Conservation (phyloP, 192 early-diverging fungal genomes). For the Chytriomyces sp. region DNA sequence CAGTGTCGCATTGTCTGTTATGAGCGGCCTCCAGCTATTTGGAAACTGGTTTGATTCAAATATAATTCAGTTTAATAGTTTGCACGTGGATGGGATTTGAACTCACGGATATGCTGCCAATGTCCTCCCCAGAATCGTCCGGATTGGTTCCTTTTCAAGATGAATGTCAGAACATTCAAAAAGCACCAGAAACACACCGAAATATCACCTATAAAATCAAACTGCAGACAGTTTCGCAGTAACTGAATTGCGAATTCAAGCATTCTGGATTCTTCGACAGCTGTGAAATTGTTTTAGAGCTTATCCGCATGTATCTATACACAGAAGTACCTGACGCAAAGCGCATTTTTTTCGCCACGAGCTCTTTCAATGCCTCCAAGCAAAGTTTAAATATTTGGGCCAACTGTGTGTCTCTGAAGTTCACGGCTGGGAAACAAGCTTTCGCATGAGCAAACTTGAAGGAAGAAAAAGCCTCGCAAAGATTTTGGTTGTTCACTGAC, state of each 20-base stretch:
- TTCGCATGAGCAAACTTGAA: neutral
- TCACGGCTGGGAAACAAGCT: constrained; percentile 42
- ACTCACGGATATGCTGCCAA: constrained; percentile 66
- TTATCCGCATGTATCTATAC: neutral
- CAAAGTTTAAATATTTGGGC: constrained; percentile 59
- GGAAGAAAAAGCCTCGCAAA: too few relatives aligned
- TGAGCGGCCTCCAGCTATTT: constrained; percentile 75
- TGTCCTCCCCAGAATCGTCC: constrained; percentile 81
- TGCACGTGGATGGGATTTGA: neutral
- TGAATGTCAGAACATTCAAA: neutral
- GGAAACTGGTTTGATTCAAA: constrained; percentile 64
- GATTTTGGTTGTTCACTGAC: constrained; percentile 35
- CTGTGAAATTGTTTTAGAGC: neutral
- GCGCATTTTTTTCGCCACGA: constrained; percentile 29
- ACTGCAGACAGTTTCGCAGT: constrained; percentile 71
- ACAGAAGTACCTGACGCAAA: constrained; percentile 50
- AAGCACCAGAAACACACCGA: neutral
- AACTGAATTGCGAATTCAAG: constrained; percentile 61
- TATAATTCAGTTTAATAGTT: constrained; percentile 1
- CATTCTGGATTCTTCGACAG: constrained; percentile 35
- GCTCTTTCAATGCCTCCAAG: constrained; percentile 23
- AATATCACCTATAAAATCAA: constrained; percentile 82
- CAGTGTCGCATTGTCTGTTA: constrained; percentile 74
- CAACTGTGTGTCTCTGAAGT: constrained; percentile 58
- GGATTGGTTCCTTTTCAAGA: constrained; percentile 44